Conservation (phyloP, 2,329 filamentous ascomycete genomes). For the Rutstroemia sp. region DNA sequence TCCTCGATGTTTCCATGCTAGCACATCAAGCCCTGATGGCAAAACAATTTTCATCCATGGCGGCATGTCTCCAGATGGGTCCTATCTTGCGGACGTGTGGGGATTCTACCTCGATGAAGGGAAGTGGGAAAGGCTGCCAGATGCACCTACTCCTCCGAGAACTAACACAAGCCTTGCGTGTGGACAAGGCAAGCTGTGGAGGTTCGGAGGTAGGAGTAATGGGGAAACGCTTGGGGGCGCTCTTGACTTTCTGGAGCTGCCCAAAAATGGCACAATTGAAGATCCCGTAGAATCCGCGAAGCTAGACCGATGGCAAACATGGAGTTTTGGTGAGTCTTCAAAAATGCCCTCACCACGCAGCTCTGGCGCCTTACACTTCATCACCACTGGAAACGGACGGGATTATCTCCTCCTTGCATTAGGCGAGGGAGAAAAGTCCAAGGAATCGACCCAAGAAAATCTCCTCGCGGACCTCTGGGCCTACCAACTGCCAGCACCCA, state of each 20-base stretch:
- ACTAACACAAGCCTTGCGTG: not conserved
- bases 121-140: constrained; percentile 1
- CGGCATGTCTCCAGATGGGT: not conserved
- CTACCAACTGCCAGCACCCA: not conserved
- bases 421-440: not conserved
- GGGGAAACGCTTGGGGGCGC: not conserved
- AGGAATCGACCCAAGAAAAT: not conserved
- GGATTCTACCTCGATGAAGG: constrained; percentile 3
- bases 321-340: not conserved
- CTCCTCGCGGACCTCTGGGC: not conserved
- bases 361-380: not conserved
- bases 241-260: not conserved
- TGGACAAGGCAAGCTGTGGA: not conserved
- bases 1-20: not conserved
- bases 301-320: not conserved
- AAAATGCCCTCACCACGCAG: not conserved
- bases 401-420: constrained; percentile 1
- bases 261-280: not conserved
- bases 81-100: not conserved
- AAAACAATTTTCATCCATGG: not conserved
- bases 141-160: not conserved
- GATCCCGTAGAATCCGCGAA: not conserved
- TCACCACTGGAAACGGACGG: not conserved
- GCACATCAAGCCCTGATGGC: not conserved
- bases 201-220: not conserved